Evolutionary conservation across 169 alveolate species (phyloP).

Genomic region (Plasmodium knowlesi): DNA sequence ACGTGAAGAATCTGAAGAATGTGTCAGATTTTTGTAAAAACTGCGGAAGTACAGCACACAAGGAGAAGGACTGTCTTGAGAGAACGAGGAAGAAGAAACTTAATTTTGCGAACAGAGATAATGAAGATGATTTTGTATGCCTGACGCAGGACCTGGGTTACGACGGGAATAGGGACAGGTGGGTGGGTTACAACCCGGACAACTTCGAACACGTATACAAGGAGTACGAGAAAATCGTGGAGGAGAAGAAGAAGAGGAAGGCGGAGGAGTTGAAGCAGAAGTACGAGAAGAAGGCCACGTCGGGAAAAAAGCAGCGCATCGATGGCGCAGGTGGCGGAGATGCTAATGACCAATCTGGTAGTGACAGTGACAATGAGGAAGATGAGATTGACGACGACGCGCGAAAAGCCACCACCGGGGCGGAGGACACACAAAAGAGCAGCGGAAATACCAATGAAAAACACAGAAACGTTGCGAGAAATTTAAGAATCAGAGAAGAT

Average conservation of each 20-base stretch:
- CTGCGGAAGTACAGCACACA: conserved; percentile 99
- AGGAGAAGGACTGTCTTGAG: conserved; percentile 96
- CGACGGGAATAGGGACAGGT: conserved; percentile 97
- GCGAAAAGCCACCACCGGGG: conserved; percentile 68
- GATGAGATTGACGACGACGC: conserved; percentile 21
- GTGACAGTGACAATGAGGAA: conserved; percentile 9
- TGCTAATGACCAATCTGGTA: not conserved
- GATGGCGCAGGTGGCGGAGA: not conserved
- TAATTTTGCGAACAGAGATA: conserved; percentile 90
- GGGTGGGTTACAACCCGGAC: conserved; percentile 96
- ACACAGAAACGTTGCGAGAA: conserved; percentile 89
- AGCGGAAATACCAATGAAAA: conserved; percentile 76
- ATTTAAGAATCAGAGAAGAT: conserved; percentile 97
- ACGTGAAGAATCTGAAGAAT: conserved; percentile 79
- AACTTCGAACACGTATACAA: conserved; percentile 88
- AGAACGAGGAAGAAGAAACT: conserved; percentile 98
- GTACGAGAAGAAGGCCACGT: conserved; percentile 35
- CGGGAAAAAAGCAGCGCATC: not conserved
- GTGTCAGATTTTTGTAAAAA: conserved; percentile 98
- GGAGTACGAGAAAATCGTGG: conserved; percentile 92
- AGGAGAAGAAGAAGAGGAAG: conserved; percentile 87
- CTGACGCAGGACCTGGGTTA: conserved; percentile 85
- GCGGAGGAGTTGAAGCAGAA: conserved; percentile 80
- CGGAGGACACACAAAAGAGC: conserved; percentile 62
- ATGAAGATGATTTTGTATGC: conserved; percentile 94